Base-by-base conservation (phyloP, 768 basidiomycete species). In the Neoboletus magnificus region DNA sequence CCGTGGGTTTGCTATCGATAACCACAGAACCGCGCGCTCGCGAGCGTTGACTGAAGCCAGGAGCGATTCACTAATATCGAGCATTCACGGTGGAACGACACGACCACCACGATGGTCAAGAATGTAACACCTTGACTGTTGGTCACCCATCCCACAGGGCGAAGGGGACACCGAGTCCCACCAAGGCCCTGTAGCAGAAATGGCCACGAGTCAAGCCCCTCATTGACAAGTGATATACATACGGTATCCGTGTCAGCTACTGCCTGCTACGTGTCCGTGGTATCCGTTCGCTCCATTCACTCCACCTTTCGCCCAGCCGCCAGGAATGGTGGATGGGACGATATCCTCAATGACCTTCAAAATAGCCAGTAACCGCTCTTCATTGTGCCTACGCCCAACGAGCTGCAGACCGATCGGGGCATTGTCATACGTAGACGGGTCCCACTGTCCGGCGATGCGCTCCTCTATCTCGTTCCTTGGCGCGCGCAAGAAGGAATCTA, bases 361-460 rank as follows among this genome's bases (percentile, higher is more conserved):
- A 58, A 78, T 74, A 20, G 75, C 77, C 51, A 82, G 65, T 16
- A 82, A 60, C 48, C 73, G 74, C 56, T 82, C 80, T 61, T 82
- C 80, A 43, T 79, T 77, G 62, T 75, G 74, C 33, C 79, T 75
- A 53, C 77, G 70, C 20, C 82, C 81, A 20, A 82, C 71, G 10
- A 82, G 68, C 68, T 82, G 81, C 43, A 82, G 64, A 33, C 73
- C 60, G 53, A 82, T 66, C 1, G 82, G 75, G 5, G 76, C 76
- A 61, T 74, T 73, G 41, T 77, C 67, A 56, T 77, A 79, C 12
- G 71, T 74, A 41, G 66, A 50, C 4, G 79, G 72, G 37, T 74
- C 68, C 77, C 77, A 80, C 49, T 80, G 75, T 18, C 47, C 50
- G 37, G 61, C 64, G 33, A 79, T 67, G 50, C 62, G 68, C 29